phyloP scores from a whole-genome alignment of 2,329 filamentous ascomycete species.

The Fusarium caatingaense region DNA sequence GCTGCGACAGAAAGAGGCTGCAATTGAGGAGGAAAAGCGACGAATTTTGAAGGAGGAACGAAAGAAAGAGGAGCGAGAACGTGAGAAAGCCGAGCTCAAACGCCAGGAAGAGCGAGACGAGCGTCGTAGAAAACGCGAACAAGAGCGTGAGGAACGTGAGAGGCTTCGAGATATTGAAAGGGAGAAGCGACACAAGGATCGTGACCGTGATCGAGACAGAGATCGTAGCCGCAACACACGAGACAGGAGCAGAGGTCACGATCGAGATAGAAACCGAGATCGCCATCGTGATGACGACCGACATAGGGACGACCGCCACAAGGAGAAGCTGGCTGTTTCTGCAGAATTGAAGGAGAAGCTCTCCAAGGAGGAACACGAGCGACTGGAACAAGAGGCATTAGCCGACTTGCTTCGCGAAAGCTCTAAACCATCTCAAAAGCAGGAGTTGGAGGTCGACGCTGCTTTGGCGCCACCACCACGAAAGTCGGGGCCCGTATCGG shows the following conservation, averaged over 20 bases:
- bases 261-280: constrained; percentile 46
- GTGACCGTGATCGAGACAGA: constrained; percentile 53
- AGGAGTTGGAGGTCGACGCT: constrained; percentile 68
- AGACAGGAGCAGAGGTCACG: constrained; percentile 47
- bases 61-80: constrained; percentile 61
- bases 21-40: constrained; percentile 71
- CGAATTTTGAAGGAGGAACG: constrained; percentile 68
- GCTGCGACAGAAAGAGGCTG: constrained; percentile 67
- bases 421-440: constrained; percentile 60
- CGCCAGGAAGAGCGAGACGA: constrained; percentile 64
- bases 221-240: constrained; percentile 48
- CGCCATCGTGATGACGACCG: constrained; percentile 46
- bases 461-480: constrained; percentile 66
- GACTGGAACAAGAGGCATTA: constrained; percentile 68
- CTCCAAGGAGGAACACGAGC: constrained; percentile 68
- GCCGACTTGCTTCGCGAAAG: constrained; percentile 70
- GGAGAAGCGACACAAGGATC: constrained; percentile 55
- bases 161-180: constrained; percentile 55
- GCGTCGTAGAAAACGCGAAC: constrained; percentile 62
- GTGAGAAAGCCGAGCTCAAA: constrained; percentile 62
- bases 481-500: constrained; percentile 65
- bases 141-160: constrained; percentile 67
- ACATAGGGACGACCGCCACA: constrained; percentile 49
- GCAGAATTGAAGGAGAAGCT: constrained; percentile 65
- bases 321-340: constrained; percentile 54